These are phyloP conservation scores for Globisporangium nodosum DNA, from an alignment of 352 stramenopile species.

Conservation along the genomic window DNA sequence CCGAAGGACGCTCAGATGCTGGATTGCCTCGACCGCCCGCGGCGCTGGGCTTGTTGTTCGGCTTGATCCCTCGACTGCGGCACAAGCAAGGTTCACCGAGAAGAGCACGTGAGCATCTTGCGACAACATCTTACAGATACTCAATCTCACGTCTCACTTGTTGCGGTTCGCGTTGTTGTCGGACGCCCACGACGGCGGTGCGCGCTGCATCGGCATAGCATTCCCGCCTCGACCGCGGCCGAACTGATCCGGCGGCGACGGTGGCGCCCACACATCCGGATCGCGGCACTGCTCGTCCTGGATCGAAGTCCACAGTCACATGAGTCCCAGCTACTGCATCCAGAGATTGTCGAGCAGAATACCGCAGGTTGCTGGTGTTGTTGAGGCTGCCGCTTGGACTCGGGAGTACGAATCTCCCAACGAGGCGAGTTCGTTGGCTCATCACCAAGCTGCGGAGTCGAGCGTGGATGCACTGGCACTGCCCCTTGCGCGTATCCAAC, in stretches of 20 bases:
- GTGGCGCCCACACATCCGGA: slow-evolving; percentile 70
- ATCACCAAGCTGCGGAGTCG: slow-evolving; percentile 8
- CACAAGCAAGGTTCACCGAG: neutral
- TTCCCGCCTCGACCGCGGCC: slow-evolving; percentile 21
- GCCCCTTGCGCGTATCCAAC: slow-evolving; percentile 5
- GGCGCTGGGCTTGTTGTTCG: slow-evolving; percentile 14
- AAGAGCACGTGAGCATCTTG: neutral
- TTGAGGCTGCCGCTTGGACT: slow-evolving; percentile 19
- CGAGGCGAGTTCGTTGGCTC: slow-evolving; percentile 23
- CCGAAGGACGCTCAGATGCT: slow-evolving; percentile 28
- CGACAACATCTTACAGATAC: neutral
- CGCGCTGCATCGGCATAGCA: slow-evolving; percentile 14
- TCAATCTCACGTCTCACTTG: slow-evolving; percentile 1
- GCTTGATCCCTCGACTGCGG: slow-evolving; percentile 31
- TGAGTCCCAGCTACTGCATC: neutral
- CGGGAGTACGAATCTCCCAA: slow-evolving; percentile 52
- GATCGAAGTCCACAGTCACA: neutral
- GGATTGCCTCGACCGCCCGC: slow-evolving; percentile 13
- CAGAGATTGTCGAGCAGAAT: neutral
- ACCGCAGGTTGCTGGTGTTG: slow-evolving; percentile 6
- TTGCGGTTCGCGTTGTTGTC: slow-evolving; percentile 36
- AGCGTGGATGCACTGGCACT: slow-evolving; percentile 10
- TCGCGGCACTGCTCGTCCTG: slow-evolving; percentile 29
- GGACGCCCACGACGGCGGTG: slow-evolving; percentile 49
- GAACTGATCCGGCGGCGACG: slow-evolving; percentile 52